phyloP scores from a whole-genome alignment of 352 stramenopile genomes.

The Pythium myriotylum region DNA sequence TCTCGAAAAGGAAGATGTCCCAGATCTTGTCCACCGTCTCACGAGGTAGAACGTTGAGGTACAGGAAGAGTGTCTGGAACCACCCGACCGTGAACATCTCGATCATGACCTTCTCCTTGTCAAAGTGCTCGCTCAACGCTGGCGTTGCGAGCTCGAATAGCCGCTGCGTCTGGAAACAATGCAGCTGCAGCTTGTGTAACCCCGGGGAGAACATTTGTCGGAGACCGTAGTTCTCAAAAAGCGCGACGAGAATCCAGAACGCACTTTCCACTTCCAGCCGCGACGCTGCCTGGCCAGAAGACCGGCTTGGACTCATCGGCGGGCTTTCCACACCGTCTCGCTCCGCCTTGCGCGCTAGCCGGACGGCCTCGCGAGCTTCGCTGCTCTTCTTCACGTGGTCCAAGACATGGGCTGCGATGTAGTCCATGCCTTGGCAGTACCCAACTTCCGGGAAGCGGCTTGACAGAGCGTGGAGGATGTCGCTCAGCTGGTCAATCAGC shows the following conservation, averaged over 20 bases:
- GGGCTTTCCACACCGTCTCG: slow-evolving; percentile 17
- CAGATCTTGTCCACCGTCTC: slow-evolving; percentile 80
- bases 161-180: slow-evolving; percentile 81
- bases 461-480: slow-evolving; percentile 79
- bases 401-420: slow-evolving; percentile 81
- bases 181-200: slow-evolving; percentile 66
- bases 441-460: slow-evolving; percentile 81
- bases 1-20: slow-evolving; percentile 86
- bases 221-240: slow-evolving; percentile 83
- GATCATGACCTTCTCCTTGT: slow-evolving; percentile 73
- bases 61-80: slow-evolving; percentile 89
- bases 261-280: slow-evolving; percentile 64
- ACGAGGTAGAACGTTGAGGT: slow-evolving; percentile 78
- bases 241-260: slow-evolving; percentile 79
- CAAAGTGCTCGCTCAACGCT: slow-evolving; percentile 68
- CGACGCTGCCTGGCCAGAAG: slow-evolving; percentile 36
- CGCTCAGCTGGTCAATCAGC: slow-evolving; percentile 73
- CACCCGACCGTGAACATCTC: slow-evolving; percentile 90
- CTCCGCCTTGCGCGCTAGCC: slow-evolving; percentile 16
- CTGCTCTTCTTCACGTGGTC: slow-evolving; percentile 81
- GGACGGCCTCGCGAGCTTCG: slow-evolving; percentile 35
- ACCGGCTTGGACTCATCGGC: slow-evolving; percentile 33
- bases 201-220: slow-evolving; percentile 82
- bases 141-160: slow-evolving; percentile 66
- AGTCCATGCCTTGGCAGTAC: slow-evolving; percentile 90